Evolutionary conservation across 495 filamentous ascomycete species (phyloP).

Genomic region (Lepraria neglecta): DNA sequence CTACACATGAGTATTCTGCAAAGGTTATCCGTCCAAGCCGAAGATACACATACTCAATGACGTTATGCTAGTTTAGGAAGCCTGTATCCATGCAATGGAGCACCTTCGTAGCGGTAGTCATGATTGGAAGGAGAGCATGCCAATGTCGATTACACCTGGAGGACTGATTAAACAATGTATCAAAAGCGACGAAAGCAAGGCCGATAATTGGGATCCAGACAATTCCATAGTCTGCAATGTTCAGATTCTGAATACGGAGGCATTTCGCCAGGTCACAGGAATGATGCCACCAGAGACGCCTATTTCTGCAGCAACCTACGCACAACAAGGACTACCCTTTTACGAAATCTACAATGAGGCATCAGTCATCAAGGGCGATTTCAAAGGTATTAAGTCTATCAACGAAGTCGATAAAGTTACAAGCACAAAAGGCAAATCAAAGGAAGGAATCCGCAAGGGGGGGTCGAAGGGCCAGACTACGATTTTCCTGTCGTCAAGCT

Average conservation of each 20-base stretch:
- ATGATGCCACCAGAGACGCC: constrained; percentile 32
- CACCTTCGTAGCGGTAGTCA: not conserved
- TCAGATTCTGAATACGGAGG: constrained; percentile 34
- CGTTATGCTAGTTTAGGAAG: no score
- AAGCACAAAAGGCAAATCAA: not conserved
- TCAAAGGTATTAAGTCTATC: constrained; percentile 24
- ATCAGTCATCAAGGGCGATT: constrained; percentile 23
- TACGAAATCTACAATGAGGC: constrained; percentile 28
- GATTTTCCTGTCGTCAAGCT: no score
- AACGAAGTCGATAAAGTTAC: constrained; percentile 6
- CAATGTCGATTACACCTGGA: constrained; percentile 16
- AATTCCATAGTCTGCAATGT: constrained; percentile 36
- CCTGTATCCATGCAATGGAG: no score
- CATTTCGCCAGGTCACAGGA: constrained; percentile 32
- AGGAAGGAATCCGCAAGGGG: no score
- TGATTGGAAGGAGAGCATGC: not conserved
- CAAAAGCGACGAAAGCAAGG: constrained; percentile 28
- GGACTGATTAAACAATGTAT: constrained; percentile 23
- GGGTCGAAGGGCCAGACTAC: not conserved
- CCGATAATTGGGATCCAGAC: constrained; percentile 33
- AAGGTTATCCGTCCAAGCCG: no score
- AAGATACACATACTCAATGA: no score
- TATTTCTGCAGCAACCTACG: constrained; percentile 34
- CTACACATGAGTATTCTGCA: no score
- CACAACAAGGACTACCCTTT: constrained; percentile 32